Percentiles rank a stretch among this genome's conserved stretches.
phyloP scores from a whole-genome alignment of 306 rosid species.

The Gastrolobium villosum region DNA sequence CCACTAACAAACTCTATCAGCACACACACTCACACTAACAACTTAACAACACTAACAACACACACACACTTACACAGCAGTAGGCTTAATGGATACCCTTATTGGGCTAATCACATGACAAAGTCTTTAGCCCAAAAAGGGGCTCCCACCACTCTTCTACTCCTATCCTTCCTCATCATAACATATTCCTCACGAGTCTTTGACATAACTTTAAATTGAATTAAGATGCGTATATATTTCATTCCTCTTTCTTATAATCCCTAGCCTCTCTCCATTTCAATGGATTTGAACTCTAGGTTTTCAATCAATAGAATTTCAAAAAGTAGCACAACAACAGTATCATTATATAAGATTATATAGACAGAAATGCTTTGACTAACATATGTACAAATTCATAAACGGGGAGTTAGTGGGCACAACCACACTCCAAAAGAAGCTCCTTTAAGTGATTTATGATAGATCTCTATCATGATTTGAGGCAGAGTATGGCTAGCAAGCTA shows the following conservation, averaged over 20 bases:
- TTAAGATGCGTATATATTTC: too few relatives aligned
- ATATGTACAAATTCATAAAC: not conserved
- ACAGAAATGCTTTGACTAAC: slow-evolving; percentile 16
- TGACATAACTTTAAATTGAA: too few relatives aligned
- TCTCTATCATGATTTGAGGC: slow-evolving; percentile 7
- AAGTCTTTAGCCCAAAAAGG: too few relatives aligned
- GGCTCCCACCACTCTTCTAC: too few relatives aligned
- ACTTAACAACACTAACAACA: too few relatives aligned
- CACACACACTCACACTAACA: too few relatives aligned
- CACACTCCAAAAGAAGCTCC: slow-evolving; percentile 33
- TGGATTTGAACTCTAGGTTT: not conserved
- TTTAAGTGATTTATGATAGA: slow-evolving; percentile 6
- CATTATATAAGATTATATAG: not conserved
- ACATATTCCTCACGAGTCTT: too few relatives aligned
- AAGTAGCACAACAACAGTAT: not conserved
- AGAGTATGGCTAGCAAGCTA: not conserved
- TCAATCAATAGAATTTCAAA: not conserved
- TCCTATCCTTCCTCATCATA: too few relatives aligned
- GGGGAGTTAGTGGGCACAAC: not conserved
- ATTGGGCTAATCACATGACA: too few relatives aligned
- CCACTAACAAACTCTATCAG: too few relatives aligned
- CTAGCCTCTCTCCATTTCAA: not conserved
- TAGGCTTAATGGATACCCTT: too few relatives aligned
- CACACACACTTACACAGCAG: too few relatives aligned
- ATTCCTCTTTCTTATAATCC: not conserved